Evolutionary conservation across 148 eudicot species (phyloP).

Genomic region (Vaccinium myrtillus): DNA sequence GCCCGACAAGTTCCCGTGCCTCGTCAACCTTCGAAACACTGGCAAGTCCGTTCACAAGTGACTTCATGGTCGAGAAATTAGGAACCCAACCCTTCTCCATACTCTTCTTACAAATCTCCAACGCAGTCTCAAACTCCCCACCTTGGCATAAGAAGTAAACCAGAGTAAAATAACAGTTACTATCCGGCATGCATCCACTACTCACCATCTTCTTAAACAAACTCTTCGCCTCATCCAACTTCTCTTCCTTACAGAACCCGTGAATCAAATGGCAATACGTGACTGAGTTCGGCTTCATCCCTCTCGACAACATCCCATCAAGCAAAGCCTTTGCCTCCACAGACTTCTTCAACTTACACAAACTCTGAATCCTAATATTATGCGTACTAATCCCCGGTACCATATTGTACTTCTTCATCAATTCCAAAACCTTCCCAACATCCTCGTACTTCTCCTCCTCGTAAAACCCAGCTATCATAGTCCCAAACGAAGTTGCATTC

Average conservation of each 20-base stretch:
- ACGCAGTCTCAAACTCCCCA: constrained; percentile 69
- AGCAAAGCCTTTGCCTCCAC: constrained; percentile 75
- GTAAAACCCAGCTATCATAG: constrained; percentile 75
- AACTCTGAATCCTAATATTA: constrained; percentile 66
- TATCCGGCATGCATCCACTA: constrained; percentile 42
- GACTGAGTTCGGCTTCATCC: constrained; percentile 54
- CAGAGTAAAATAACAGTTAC: constrained; percentile 66
- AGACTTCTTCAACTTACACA: constrained; percentile 74
- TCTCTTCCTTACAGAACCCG: constrained; percentile 77
- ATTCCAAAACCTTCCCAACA: constrained; percentile 61
- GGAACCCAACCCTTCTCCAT: constrained; percentile 75
- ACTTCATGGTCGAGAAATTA: constrained; percentile 62
- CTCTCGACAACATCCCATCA: constrained; percentile 59
- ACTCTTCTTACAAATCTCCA: constrained; percentile 53
- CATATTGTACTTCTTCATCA: constrained; percentile 47
- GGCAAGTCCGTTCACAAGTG: constrained; percentile 71
- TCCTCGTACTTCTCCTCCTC: constrained; percentile 75
- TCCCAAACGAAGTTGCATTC: constrained; percentile 48
- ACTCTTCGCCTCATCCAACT: constrained; percentile 67
- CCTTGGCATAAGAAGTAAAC: constrained; percentile 55
- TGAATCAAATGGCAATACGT: constrained; percentile 59
- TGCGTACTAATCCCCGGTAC: constrained; percentile 41
- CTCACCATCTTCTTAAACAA: constrained; percentile 52
- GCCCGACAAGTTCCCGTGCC: constrained; percentile 62
- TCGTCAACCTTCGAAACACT: constrained; percentile 64